Evolutionary conservation across 2,329 filamentous ascomycete species (phyloP), one percentile per base, ranked within the genome.

Genomic region (Monosporascus cannonballus): DNA sequence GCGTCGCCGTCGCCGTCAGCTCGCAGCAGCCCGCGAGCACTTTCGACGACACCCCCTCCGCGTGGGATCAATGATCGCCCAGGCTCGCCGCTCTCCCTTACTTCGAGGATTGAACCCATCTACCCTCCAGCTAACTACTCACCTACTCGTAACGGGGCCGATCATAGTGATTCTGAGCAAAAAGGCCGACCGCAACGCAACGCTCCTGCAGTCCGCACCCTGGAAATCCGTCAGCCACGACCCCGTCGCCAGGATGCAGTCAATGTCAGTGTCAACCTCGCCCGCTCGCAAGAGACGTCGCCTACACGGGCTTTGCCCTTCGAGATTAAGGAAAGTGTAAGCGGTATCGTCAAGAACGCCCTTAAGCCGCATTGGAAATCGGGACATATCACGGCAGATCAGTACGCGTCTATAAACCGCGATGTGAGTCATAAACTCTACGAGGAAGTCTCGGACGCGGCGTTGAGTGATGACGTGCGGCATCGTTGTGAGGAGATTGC

Each of bases 381-480:
- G 42, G 86, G 87, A 61, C 82, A 86, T 57, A 80, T 97, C 56
- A 90, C 86, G 18, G 89, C 91, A 60, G 89, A 96, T 54, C 87
- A 96, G 69, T 99, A 96, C 69, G 93, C 90, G 3, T 84, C 84
- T 52, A 96, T 97, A 71, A 97, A 97, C 67, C 86, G 91, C 56
- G 86, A 88, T 55, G 85, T 97, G 36, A 96, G 90, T 42, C 86
- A 90, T 53, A 89, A 87, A 72, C 76, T 99, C 54, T 99, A 99
- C 71, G 90, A 84, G 58, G 80, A 84, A 56, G 76, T 82, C 46
- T 74, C 75, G 47, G 74, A 78, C 55, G 71, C 77, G 20, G 71
- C 76, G 24, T 77, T 94, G 30, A 81, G 88, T 62, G 79, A 86
- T 22, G 80, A 83, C 27, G 81, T 83, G 52, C 81, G 84, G 53